Conservation (phyloP, 1,284 basidiomycete genomes). For the Ganoderma resinaceum region DNA sequence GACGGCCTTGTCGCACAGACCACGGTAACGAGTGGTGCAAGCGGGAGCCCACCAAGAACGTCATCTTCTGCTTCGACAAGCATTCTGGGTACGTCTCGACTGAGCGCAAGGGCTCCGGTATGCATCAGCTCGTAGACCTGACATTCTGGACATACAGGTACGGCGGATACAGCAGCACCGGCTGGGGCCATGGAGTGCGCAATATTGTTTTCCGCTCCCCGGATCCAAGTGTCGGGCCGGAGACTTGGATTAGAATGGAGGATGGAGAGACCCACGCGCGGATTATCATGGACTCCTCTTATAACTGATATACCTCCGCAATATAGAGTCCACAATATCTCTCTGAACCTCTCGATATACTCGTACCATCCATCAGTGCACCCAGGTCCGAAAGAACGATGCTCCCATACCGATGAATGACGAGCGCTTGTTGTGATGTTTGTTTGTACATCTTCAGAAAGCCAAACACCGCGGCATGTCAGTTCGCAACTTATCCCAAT, state of each 20-base stretch:
- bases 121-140: not conserved
- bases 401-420: too few species aligned
- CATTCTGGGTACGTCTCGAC: slow-evolving; percentile 62
- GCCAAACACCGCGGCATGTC: not conserved
- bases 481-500: too few species aligned
- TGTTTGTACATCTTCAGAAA: not conserved
- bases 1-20: slow-evolving; percentile 45
- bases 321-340: not conserved
- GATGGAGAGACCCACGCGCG: slow-evolving; percentile 31
- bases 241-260: slow-evolving; percentile 63
- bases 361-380: too few species aligned
- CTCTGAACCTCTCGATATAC: not conserved
- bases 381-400: not conserved
- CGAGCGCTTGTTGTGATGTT: not conserved
- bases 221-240: slow-evolving; percentile 49
- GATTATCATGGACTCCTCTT: slow-evolving; percentile 28
- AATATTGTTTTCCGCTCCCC: slow-evolving; percentile 64
- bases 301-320: slow-evolving; percentile 13
- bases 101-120: not conserved
- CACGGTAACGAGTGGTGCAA: slow-evolving; percentile 80
- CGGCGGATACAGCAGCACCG: slow-evolving; percentile 60
- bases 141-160: slow-evolving; percentile 49
- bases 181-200: slow-evolving; percentile 72
- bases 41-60: slow-evolving; percentile 62
- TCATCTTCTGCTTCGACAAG: slow-evolving; percentile 77